Conservation (phyloP, 495 filamentous ascomycete genomes). For the Aspergillus incahuasiensis region DNA sequence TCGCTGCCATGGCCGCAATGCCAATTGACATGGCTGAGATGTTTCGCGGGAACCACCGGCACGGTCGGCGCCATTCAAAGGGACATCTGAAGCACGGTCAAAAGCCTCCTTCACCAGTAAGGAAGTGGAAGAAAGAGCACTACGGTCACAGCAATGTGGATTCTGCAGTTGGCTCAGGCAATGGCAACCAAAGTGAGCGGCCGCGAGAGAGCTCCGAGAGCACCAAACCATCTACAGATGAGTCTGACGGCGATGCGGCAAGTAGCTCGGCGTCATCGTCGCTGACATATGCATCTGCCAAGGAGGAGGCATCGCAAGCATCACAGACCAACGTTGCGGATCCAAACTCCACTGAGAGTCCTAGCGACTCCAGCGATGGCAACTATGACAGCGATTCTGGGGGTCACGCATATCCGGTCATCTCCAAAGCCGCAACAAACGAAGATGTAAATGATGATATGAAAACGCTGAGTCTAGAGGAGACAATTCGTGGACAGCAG, state of each 20-base stretch:
- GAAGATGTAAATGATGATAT: background rate
- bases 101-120: background rate
- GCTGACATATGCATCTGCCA: background rate
- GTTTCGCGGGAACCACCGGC: constrained; percentile 12
- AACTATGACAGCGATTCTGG: background rate
- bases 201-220: background rate
- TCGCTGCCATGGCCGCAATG: constrained; percentile 79
- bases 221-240: background rate
- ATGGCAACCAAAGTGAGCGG: background rate
- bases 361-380: background rate
- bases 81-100: background rate
- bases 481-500: background rate
- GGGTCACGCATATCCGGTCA: too few species aligned
- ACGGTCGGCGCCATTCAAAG: background rate
- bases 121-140: background rate
- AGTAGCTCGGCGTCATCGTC: background rate
- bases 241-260: background rate
- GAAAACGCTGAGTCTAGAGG: background rate
- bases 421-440: too few species aligned
- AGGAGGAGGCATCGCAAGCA: background rate
- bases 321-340: background rate
- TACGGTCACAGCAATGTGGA: background rate
- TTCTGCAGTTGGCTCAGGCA: background rate
- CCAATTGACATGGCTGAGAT: constrained; percentile 66
- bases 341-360: background rate